Evolutionary conservation across 2,329 filamentous ascomycete species (phyloP), one percentile per base, ranked within the genome.

Genomic region (Colletotrichum sublineola): DNA sequence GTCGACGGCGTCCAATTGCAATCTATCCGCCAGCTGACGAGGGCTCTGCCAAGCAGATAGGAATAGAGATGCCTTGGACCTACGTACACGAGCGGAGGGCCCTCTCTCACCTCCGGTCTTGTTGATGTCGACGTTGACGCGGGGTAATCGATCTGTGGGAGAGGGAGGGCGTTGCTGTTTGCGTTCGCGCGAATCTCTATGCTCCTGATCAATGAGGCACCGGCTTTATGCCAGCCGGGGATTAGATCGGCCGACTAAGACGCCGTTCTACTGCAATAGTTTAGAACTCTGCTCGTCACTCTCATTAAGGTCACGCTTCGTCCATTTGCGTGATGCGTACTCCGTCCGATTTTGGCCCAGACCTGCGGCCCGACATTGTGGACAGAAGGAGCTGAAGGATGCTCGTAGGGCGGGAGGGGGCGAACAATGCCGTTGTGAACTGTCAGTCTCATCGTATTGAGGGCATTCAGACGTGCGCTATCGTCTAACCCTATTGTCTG

Each of bases 331-430:
- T 40, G 33, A 15, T 57, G 7, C 20, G 5, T 8, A 9, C 7
- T 8, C 33, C 11, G 20, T 11, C 53, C 8, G 33, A 8, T 8
- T 42, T 9, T 44, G 62, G 18, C 7, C 36, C 38, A 55, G 62
- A n/a, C 62, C 62, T 46, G 24, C 62, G 62, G 50, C 29, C 50
- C 62, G 62, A 64, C 20, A n/a, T 56, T 5, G n/a, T 31, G 36
- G 9, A n/a, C 11, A 2, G 40, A 15, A 15, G 40, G 9, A 5
- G 33, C 33, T 29, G n/a, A 18, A 63, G 40, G 52, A 46, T 40
- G n/a, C 38, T 56, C 12, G 31, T 11, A 38, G 36, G 31, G 33
- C 3, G 24, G 1, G 24, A 24, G 24, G 24, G 24, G 24, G 24
- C 24, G 11, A 18, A 56, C 53, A 56, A 56, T 36, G 29, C 31